Evolutionary conservation across 2,329 filamentous ascomycete species (phyloP), one percentile per base, ranked within the genome.

Genomic region (Alternaria ventricosa): DNA sequence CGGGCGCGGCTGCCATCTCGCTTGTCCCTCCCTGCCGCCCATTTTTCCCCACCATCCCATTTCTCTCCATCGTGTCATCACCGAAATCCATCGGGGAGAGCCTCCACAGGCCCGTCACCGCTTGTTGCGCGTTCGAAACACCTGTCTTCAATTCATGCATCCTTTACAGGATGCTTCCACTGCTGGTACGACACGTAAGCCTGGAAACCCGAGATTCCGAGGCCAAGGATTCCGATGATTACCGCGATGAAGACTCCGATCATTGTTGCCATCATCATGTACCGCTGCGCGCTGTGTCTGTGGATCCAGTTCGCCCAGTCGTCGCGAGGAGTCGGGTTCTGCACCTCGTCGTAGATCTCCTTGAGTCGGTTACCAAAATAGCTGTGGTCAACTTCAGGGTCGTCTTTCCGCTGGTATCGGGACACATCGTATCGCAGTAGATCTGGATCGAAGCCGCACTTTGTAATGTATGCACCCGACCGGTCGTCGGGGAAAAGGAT

Each of bases 231-330:
- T 5, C 73, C 75, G 2, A 78, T 61, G 7, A 75, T 22, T 0
- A 79, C 65, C 0, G 75, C 74, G 27, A 80, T 69, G 13, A 73
- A 55, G 0, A 79, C 73, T 1, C 76, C 75, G 41, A 71, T 62
- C 51, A 78, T 58, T 0, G 75, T 79, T 5, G 75, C 76, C 65
- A 78, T 71, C 59, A 79, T 70, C 63, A 78, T 71, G 58, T 76
- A 74, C 22, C 76, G 67, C 12, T 67, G 65, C 5, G 65, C 67
- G 30, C 72, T 78, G n/a, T 70, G 66, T 47, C 68, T 60, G 50
- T 78, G 50, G 20, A 78, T 65, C 67, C 71, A 73, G 33, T 54
- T 73, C n/a, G 9, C 72, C 66, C 8, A 76, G 44, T 33, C 51
- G 15, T 72, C 66, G 5, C 10, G 75, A 70, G 9, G 57, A 68